Base-by-base conservation (phyloP, 2,329 filamentous ascomycete genomes). In the Aspergillus texensis region DNA sequence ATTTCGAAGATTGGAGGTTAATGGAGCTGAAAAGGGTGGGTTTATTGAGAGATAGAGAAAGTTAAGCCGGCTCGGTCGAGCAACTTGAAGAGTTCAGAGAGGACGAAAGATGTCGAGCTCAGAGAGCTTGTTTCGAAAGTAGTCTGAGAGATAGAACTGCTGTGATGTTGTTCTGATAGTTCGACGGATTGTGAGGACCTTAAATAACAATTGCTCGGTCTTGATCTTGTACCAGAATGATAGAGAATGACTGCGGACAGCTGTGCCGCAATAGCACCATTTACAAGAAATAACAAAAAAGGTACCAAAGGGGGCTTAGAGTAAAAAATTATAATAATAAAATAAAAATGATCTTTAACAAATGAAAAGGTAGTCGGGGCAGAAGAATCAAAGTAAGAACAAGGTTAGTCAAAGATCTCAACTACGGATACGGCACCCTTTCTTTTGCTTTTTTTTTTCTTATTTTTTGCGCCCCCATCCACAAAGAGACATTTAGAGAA, bases 191-290 rank as follows among this genome's bases (percentile, higher is more conserved):
- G 48, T 54, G 57, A 68, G 66, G 53, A 52, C 66, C 66, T 70
- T 69, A 69, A 70, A 70, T 70, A 68, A 63, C 60, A 60, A 57
- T 56, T 36, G 58, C 59, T 58, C 57, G 61, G 66, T 62, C 60
- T 50, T 67, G 65, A 61, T 57, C 24, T 46, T 48, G 50, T 61
- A 64, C 57, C 62, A 62, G 64, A 62, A 61, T 61, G 62, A 64
- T 64, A 68, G 63, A 65, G 60, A 62, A 48, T 67, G 60, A 63
- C 65, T 65, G 64, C 65, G 61, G 63, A 61, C 65, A 65, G 68
- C 61, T 64, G 67, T 71, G 66, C 62, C 63, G 63, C 65, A 70
- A 65, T 65, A 68, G 64, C 68, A 63, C 62, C 55, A 50, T 65
- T 60, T 62, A 69, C 64, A 64, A 46, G 59, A 60, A 65, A 56